Base-by-base conservation (phyloP, 306 rosid species). In the Casuarina equisetifolia region DNA sequence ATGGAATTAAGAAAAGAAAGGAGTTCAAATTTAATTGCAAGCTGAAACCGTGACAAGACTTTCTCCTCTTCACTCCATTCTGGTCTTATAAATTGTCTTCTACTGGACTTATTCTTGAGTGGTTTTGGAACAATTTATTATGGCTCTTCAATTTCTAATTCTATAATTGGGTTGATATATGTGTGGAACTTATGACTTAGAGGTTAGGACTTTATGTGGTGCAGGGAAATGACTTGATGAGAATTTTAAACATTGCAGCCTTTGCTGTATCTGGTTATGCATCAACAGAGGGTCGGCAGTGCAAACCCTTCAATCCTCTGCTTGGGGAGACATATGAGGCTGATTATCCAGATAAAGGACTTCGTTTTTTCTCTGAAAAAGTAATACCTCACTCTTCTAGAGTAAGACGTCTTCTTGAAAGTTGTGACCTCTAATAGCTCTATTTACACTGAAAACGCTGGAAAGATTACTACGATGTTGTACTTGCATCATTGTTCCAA, bases 201-300 rank as follows among this genome's bases (percentile, higher is more conserved):
- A 75, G 42, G 32, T 76, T 58, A 51, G 54, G 79, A 82, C 79
- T 79, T 91, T 76, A 61, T 72, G 7, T 79, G 81, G 77, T 90
- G 92, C 94, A 95, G 99, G 99, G 97, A 74, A 84, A 92, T 82
- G 97, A 92, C 78, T 88, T 95, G 90, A 90, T 95, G 99, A 92
- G 98, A 82, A 92, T 95, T 80, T 88, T 95, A 74, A 88, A 88
- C 69, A 80, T 91, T 75, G 99, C 97, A 75, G 96, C 99, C 77
- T 92, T 95, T 90, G 97, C 98, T 78, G 97, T 95, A 74, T 95
- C 99, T 79, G 91, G 99, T 74, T 95, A 95, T 86, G 96, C 99
- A 6, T 95, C 98, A 63, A 95, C 99, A 44, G 92, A 95, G 90
- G 99, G 99, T 20, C 91, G 99, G 59, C 99, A 92, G 72, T 95